phyloP scores from a whole-genome alignment of 2,329 filamentous ascomycete genomes.

The Sordariomycetes sp. region DNA sequence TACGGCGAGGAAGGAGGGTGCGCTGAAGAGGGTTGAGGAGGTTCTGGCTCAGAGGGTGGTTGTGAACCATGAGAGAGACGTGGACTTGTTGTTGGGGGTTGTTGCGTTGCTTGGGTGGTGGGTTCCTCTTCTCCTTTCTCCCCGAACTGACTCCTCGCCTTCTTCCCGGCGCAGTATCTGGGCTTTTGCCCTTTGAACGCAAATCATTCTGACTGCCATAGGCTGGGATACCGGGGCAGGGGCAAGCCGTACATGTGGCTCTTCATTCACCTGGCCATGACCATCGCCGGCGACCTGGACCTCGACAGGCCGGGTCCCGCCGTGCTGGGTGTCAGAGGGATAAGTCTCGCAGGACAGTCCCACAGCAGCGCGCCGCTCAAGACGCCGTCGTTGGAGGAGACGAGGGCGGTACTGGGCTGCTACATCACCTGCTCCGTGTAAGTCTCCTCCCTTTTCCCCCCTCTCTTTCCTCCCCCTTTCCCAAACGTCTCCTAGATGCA shows the following conservation, averaged over 20 bases:
- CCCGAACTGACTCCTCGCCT: too few species aligned
- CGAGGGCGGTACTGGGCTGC: conserved; percentile 34
- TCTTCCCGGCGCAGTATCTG: too few species aligned
- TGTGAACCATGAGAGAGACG: conserved; percentile 32
- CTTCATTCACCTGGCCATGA: conserved; percentile 28
- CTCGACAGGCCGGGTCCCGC: conserved; percentile 26
- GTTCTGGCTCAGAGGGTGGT: conserved; percentile 34
- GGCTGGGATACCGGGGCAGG: neutral
- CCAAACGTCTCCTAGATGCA: conserved; percentile 1
- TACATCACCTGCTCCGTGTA: conserved; percentile 29
- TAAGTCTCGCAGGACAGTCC: conserved; percentile 4
- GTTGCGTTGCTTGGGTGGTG: conserved; percentile 35
- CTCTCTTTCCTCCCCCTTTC: neutral
- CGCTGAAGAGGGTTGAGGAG: conserved; percentile 29
- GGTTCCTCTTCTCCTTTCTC: neutral
- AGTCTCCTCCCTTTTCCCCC: neutral
- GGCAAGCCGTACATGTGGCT: conserved; percentile 32
- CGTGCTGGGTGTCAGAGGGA: conserved; percentile 18
- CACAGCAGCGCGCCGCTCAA: conserved; percentile 3
- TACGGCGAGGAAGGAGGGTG: conserved; percentile 22
- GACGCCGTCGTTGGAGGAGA: conserved; percentile 26
- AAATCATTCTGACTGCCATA: neutral
- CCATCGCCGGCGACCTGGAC: conserved; percentile 33
- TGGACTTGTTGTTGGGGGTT: conserved; percentile 42
- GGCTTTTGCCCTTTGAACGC: too few species aligned